phyloP scores from a whole-genome alignment of 1,284 basidiomycete genomes.

The Neonothopanus nambi region DNA sequence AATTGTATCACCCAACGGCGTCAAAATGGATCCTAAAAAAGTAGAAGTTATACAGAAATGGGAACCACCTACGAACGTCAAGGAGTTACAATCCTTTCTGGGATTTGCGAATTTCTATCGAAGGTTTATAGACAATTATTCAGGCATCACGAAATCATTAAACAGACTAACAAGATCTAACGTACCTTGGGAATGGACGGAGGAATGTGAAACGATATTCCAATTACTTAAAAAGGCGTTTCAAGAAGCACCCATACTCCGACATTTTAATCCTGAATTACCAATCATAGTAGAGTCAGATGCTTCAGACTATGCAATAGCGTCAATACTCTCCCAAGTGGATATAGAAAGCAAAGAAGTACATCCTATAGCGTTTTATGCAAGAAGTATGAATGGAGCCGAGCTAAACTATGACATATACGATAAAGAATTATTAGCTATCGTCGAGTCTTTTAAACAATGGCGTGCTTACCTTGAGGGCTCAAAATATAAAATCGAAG shows the following conservation, averaged over 20 bases:
- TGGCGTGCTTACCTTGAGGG: constrained; percentile 35
- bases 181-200: constrained; percentile 18
- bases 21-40: constrained; percentile 33
- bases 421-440: constrained; percentile 12
- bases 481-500: constrained; percentile 14
- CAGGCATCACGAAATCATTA: constrained; percentile 28
- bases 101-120: constrained; percentile 38
- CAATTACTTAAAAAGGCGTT: constrained; percentile 25
- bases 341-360: constrained; percentile 24
- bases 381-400: constrained; percentile 17
- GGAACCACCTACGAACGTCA: constrained; percentile 28
- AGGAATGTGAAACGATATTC: constrained; percentile 20
- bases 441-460: constrained; percentile 3
- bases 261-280: constrained; percentile 19
- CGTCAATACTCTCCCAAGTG: constrained; percentile 29
- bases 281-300: constrained; percentile 30
- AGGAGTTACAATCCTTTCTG: constrained; percentile 32
- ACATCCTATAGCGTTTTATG: constrained; percentile 31
- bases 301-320: constrained; percentile 29
- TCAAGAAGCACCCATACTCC: constrained; percentile 21
- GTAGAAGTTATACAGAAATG: constrained; percentile 29
- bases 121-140: constrained; percentile 33
- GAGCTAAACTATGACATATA: constrained; percentile 13
- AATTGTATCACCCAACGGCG: constrained; percentile 24
- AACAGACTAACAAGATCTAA: constrained; percentile 20